Evolutionary conservation across 805 yeast genomes (phyloP).

Genomic region (Dipodascus albidus): DNA sequence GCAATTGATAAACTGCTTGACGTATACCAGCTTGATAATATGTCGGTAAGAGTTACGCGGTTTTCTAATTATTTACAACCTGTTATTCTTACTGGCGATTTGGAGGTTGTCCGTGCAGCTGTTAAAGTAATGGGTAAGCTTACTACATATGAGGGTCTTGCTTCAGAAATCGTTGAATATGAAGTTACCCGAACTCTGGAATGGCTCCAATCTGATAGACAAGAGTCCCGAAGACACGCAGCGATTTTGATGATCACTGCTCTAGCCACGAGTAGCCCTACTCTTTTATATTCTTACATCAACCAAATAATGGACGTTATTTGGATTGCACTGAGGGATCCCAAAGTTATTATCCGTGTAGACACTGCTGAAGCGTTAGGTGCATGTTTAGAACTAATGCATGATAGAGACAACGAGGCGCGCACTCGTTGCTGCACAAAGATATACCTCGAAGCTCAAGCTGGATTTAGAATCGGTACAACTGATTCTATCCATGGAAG

Average conservation of each 20-base stretch:
- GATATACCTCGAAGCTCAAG: constrained; percentile 56
- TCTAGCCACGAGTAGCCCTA: constrained; percentile 78
- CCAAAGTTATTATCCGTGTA: constrained; percentile 57
- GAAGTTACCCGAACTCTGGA: constrained; percentile 86
- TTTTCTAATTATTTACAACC: constrained; percentile 81
- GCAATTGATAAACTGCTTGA: constrained; percentile 85
- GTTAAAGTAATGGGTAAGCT: constrained; percentile 79
- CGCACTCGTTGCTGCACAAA: constrained; percentile 67
- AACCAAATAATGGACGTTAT: constrained; percentile 69
- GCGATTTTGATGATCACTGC: constrained; percentile 76
- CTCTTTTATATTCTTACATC: constrained; percentile 65
- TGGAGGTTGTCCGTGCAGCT: constrained; percentile 77
- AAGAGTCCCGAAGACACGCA: constrained; percentile 76
- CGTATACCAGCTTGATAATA: constrained; percentile 70
- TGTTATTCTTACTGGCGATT: constrained; percentile 70
- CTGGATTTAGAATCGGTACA: constrained; percentile 37
- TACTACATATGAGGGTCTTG: constrained; percentile 80
- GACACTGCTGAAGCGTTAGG: constrained; percentile 80
- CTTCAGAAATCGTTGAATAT: constrained; percentile 86
- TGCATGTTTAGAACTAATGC: constrained; percentile 66
- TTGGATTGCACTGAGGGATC: constrained; percentile 81
- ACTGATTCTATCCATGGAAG: constrained; percentile 82
- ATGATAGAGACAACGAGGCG: constrained; percentile 61
- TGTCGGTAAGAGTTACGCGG: constrained; percentile 79
- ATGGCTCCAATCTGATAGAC: constrained; percentile 82